Conservation (phyloP, 768 basidiomycete genomes). For the Tricholoma terreum region DNA sequence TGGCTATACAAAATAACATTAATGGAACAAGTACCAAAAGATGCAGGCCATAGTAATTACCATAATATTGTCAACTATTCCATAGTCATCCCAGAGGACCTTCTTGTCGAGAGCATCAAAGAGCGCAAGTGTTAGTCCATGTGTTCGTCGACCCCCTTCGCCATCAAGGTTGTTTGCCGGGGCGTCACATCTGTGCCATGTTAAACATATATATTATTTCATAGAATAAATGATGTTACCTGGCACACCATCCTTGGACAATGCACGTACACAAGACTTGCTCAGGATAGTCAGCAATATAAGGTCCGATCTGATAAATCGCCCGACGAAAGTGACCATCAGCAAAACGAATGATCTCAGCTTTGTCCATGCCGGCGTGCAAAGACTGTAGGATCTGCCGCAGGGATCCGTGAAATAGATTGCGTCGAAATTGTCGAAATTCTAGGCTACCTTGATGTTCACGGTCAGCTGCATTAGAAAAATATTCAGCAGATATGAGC, state of each 20-base stretch:
- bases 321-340: background rate
- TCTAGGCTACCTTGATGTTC: background rate
- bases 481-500: background rate
- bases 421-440: background rate
- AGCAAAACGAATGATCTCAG: background rate
- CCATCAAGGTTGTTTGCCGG: constrained; percentile 22
- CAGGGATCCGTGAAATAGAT: background rate
- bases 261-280: background rate
- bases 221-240: background rate
- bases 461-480: background rate
- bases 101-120: constrained; percentile 16
- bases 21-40: background rate
- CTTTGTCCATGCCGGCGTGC: background rate
- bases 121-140: constrained; percentile 18
- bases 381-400: background rate
- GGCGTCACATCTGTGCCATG: constrained; percentile 21
- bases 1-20: background rate
- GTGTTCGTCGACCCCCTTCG: constrained; percentile 9
- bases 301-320: background rate
- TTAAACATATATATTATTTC: background rate
- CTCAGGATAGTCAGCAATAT: no score
- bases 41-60: constrained; percentile 22
- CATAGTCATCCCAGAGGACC: constrained; percentile 30
- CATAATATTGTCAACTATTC: constrained; percentile 28
- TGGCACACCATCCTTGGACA: background rate